Evolutionary conservation across 75 land plant genomes (phyloP), one percentile per base, ranked within the genome.

Genomic region (Selaginella tamariscina): DNA sequence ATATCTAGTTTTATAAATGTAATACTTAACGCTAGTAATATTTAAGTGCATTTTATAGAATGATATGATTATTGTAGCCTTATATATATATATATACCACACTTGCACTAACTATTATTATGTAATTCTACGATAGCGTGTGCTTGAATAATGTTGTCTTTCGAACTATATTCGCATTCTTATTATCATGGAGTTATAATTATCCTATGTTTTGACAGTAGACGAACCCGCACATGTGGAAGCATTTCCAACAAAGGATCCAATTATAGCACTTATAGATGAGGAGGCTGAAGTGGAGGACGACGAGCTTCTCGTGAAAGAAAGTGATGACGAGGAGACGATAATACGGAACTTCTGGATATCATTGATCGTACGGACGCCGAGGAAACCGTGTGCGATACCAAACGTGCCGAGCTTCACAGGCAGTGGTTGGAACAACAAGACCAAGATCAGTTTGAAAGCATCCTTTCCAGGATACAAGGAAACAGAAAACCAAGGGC

Each of bases 371-470:
- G 49, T 39, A 15, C 49, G 15, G 80, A 79, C 55, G 70, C 79
- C 33, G 92, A 92, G 66, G 73, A 68, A 2, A 70, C 69, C 54
- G 44, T 32, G 68, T 88, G 86, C 30, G 56, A 62, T 56, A 77
- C 77, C 27, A 88, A 30, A 31, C 83, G 98, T 32, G 79, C 78
- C 71, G 83, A 85, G 56, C 82, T 89, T 56, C 98, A 94, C 74
- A 80, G 84, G 55, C 81, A 86, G 74, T 89, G 87, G 91, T 84
- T 94, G 63, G 81, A 86, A 66, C 82, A 85, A 69, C 96, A 71
- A 66, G 73, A 32, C 31, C 30, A 66, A 56, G 65, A 1, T 64
- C 65, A 27, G 27, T 1, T 15, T 15, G 26, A 18, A 24, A 27
- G 27, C 28, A 27, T 27, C 30, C 29, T 30, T 24, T 18, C n/a